Evolutionary conservation across 2,329 filamentous ascomycete species (phyloP).

Genomic region (Drechslera avenae): DNA sequence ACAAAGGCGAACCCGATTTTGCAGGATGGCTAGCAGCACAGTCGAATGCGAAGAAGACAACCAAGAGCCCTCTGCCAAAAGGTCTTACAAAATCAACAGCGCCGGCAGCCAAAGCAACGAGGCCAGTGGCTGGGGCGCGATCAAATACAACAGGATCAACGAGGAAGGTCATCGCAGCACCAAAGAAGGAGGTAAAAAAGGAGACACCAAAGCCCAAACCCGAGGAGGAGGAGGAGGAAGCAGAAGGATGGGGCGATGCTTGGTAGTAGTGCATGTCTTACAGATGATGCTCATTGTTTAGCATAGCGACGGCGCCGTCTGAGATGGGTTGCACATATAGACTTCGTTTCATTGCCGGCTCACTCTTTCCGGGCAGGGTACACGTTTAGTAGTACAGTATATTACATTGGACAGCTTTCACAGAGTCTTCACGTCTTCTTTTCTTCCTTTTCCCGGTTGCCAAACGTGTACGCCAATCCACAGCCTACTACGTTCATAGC

Average conservation of each 20-base stretch:
- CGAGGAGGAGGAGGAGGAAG: constrained; percentile 50
- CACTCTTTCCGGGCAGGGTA: background rate
- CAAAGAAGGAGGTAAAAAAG: constrained; percentile 41
- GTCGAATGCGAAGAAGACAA: constrained; percentile 70
- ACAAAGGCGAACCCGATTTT: constrained; percentile 90
- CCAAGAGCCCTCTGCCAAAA: constrained; percentile 77
- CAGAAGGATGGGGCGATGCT: constrained; percentile 48
- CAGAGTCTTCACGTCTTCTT: constrained; percentile 15
- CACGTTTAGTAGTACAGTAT: constrained; percentile 8
- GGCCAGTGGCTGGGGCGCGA: constrained; percentile 36
- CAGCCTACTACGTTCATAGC: constrained; percentile 57
- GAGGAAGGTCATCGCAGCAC: constrained; percentile 34
- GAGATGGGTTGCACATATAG: constrained; percentile 3
- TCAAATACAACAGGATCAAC: constrained; percentile 39
- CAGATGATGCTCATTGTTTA: constrained; percentile 5
- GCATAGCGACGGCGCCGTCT: constrained; percentile 19
- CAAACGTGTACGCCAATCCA: constrained; percentile 59
- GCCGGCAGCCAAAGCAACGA: constrained; percentile 42
- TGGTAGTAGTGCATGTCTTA: constrained; percentile 31
- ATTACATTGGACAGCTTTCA: constrained; percentile 1
- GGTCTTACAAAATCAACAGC: constrained; percentile 69
- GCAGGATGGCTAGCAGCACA: constrained; percentile 93
- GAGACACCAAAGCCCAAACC: constrained; percentile 47
- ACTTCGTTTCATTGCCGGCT: background rate
- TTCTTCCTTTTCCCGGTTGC: constrained; percentile 48